Conservation (phyloP, 106 monocot species). For the Apostasia ramifera region DNA sequence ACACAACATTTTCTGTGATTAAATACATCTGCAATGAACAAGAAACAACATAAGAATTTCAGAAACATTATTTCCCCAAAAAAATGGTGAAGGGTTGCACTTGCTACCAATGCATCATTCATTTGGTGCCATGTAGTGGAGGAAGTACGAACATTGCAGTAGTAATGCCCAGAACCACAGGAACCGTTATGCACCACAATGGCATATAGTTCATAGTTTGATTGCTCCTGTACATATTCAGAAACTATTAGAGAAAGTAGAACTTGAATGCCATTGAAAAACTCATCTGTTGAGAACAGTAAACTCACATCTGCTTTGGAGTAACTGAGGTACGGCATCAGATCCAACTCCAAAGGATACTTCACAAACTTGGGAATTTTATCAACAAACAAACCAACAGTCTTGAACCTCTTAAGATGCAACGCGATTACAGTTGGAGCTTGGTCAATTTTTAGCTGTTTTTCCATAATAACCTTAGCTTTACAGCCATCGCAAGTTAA, state of each 20-base stretch:
- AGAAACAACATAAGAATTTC: neutral
- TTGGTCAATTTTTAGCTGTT: conserved; percentile 53
- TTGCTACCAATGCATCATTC: conserved; percentile 29
- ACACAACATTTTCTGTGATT: conserved; percentile 16
- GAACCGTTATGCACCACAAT: conserved; percentile 52
- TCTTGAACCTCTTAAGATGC: conserved; percentile 75
- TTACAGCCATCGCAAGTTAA: conserved; percentile 65
- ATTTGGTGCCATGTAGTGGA: conserved; percentile 36
- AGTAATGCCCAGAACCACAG: conserved; percentile 43
- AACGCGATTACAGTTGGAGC: conserved; percentile 51
- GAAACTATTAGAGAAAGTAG: neutral
- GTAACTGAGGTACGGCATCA: conserved; percentile 43
- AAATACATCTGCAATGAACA: conserved; percentile 9
- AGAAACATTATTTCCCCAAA: conserved; percentile 5
- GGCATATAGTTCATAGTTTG: conserved; percentile 50
- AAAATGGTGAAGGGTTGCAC: neutral
- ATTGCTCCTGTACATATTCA: conserved; percentile 23
- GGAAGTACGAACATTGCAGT: conserved; percentile 43
- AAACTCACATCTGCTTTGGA: conserved; percentile 21
- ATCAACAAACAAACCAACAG: conserved; percentile 5
- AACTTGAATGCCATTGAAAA: no score
- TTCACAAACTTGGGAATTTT: conserved; percentile 59
- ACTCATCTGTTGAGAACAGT: neutral
- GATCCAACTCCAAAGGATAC: conserved; percentile 56
- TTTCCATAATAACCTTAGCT: conserved; percentile 32